Base-by-base conservation (phyloP, 805 yeast genomes). In the Spathaspora passalidarum region DNA sequence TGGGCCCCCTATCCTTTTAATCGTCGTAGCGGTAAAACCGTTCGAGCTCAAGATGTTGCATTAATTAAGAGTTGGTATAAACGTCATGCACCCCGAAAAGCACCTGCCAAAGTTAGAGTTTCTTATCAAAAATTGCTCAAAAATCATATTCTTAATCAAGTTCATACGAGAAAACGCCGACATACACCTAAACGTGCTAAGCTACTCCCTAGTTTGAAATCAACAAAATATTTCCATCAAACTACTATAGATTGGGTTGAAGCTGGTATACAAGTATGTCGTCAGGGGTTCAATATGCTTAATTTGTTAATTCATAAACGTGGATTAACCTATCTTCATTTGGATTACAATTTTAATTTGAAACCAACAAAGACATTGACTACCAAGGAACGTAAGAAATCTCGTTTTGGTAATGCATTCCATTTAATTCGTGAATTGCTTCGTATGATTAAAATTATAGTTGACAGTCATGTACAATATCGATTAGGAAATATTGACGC, bases 221-320 rank as follows among this genome's bases (percentile, higher is more conserved):
- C 77, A 39, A 94, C 99, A 0, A 91, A 88, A 57, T 94, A 80
- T 62, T 94, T 94, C 65, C 96, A 89, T 59, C 84, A 87, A 56
- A 92, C 99, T 0, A 77, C 91, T 0, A 83, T 94, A 42, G 99
- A 94, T 64, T 94, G 99, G 99, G 94, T 92, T 2, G 99, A 94
- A 63, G 99, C 98, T 1, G 99, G 97, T 22, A 70, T 94, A 47
- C 98, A 94, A 66, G 81, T 94, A 2, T 87, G 96, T 58, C 79
- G 81, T 32, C 99, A 94, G 65, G 99, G 99, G 2, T 88, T 84
- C 64, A 92, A 89, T 56, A 91, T 92, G 96, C 74, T 94, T 40
- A 91, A 90, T 62, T 68, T 94, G 29, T 71, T 94, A 52, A 89
- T 94, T 42, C 98, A 94, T 62, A 80, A 90, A 56, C 84, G 87